Conservation (phyloP, 1,139 yeast species). For the Debaryomycetaceae sp. region DNA sequence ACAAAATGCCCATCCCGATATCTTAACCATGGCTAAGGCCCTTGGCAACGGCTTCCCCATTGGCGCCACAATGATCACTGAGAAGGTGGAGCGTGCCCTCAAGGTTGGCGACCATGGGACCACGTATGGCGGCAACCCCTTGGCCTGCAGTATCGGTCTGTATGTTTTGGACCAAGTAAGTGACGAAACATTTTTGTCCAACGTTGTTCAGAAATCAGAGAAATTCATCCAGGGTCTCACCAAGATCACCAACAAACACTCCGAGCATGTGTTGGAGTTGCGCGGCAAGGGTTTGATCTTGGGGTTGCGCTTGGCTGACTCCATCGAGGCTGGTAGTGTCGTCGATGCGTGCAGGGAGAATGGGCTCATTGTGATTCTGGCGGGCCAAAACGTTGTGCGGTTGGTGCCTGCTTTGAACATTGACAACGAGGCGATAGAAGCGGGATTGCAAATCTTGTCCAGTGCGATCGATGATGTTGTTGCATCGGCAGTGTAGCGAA, state of each 20-base stretch:
- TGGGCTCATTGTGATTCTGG: slow-evolving; percentile 81
- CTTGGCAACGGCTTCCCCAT: slow-evolving; percentile 97
- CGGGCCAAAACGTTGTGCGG: slow-evolving; percentile 87
- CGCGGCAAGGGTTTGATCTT: slow-evolving; percentile 87
- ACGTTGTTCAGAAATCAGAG: slow-evolving; percentile 57
- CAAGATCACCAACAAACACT: slow-evolving; percentile 50
- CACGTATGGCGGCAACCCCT: slow-evolving; percentile 95
- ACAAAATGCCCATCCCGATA: slow-evolving; percentile 84
- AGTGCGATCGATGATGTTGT: slow-evolving; percentile 14
- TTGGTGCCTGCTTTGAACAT: slow-evolving; percentile 91
- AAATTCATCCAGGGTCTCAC: slow-evolving; percentile 48
- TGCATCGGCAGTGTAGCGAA: neutral
- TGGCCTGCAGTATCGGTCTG: slow-evolving; percentile 78
- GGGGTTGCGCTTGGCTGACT: slow-evolving; percentile 66
- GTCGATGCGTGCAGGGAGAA: slow-evolving; percentile 67
- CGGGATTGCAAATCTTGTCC: slow-evolving; percentile 66
- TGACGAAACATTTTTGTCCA: slow-evolving; percentile 51
- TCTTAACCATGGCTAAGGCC: slow-evolving; percentile 91
- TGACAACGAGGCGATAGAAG: slow-evolving; percentile 58
- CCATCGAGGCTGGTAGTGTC: slow-evolving; percentile 60
- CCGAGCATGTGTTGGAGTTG: slow-evolving; percentile 56
- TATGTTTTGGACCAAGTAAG: slow-evolving; percentile 70
- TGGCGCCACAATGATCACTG: slow-evolving; percentile 88
- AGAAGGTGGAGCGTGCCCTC: slow-evolving; percentile 65
- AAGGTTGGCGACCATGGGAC: slow-evolving; percentile 97